Evolutionary conservation across 805 yeast genomes (phyloP).

Genomic region (Barnettozyma californica): DNA sequence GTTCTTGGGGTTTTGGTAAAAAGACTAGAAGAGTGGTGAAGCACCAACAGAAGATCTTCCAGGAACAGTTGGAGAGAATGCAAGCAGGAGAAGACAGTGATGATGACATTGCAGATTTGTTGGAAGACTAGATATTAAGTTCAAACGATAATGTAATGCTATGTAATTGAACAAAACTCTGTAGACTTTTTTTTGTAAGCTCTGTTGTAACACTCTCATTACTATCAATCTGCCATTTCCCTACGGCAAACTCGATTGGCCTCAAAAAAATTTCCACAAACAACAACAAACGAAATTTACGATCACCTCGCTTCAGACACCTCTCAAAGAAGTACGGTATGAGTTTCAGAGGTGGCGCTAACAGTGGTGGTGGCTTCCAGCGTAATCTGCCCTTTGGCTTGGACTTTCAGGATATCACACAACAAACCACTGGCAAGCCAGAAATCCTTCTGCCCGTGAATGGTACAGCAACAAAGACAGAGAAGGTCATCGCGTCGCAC

Average conservation of each 20-base stretch:
- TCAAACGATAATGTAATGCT: background rate
- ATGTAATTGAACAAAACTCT: background rate
- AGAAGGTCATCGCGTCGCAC: conserved; percentile 48
- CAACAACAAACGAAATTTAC: background rate
- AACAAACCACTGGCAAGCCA: conserved; percentile 30
- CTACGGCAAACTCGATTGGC: background rate
- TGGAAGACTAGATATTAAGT: conserved; percentile 39
- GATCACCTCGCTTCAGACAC: background rate
- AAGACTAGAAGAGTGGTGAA: conserved; percentile 57
- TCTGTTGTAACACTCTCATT: background rate
- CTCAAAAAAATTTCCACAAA: background rate
- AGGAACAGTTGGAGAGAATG: conserved; percentile 41
- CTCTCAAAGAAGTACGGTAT: conserved; percentile 25
- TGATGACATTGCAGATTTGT: conserved; percentile 61
- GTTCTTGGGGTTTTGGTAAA: conserved; percentile 76
- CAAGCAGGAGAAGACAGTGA: conserved; percentile 49
- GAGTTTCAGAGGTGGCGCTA: conserved; percentile 50
- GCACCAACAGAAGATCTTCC: conserved; percentile 48
- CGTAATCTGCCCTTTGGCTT: conserved; percentile 62
- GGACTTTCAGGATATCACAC: conserved; percentile 56
- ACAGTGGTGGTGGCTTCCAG: conserved; percentile 35
- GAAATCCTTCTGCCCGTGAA: conserved; percentile 56
- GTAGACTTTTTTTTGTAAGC: too few relatives aligned
- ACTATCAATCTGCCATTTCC: background rate
- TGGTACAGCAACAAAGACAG: conserved; percentile 48